Evolutionary conservation across 331 rosid species (phyloP), one percentile per base, ranked within the genome.

Genomic region (Rosa hybrid): DNA sequence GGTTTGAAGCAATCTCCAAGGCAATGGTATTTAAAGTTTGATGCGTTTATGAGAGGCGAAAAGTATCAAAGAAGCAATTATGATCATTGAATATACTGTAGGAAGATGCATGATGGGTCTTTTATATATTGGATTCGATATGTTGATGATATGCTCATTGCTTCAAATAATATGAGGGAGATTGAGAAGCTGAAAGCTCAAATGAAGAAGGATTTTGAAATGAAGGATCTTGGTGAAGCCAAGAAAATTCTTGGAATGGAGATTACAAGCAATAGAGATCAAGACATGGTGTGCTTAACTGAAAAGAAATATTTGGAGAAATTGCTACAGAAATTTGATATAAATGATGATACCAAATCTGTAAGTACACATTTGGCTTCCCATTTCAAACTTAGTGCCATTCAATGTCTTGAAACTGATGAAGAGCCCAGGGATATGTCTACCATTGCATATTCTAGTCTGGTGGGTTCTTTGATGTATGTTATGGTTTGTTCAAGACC

Each of bases 101-200:
- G 27, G 25, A 42, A 44, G 14, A 0, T 42, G 17, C 18, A 8
- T 20, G 30, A 16, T n/a, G 21, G 30, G 5, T 2, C 2, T 12
- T 4, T 11, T 2, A 48, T 49, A 2, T 49, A 45, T 5, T 23
- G 49, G 41, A 34, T 72, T 16, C 7, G 48, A 12, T 71, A 71
- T 71, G 75, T 46, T 1, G 75, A 71, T 49, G 76, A 48, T 25
- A 72, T 72, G 76, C 13, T 72, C 4, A 23, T 71, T 18, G 75
- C 59, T 45, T 71, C 56, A 16, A 45, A 46, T 4, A n/a, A 45
- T 25, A 71, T 42, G 20, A 8, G 0, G 20, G 42, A 71, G 3
- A 45, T 45, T 21, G 54, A 21, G 12, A 48, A 25, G 5, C 4
- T 72, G 42, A 72, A 72, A 34, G 34, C 8, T 25, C 0, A 46